Evolutionary conservation across 345 rosid genomes (phyloP).

Genomic region (Rhizophora mangle): DNA sequence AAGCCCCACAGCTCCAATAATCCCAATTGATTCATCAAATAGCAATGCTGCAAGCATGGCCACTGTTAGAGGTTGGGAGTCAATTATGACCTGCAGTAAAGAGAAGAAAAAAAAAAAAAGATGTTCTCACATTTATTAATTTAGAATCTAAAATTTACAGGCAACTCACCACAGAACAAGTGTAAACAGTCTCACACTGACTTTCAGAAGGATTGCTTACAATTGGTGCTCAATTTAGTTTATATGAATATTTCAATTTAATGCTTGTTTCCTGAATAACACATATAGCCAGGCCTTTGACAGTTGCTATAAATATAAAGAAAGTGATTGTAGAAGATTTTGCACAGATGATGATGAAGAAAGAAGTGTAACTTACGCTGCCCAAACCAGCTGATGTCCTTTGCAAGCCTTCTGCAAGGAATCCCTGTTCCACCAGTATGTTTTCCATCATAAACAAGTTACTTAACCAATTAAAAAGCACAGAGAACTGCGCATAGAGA

Average conservation of each 20-base stretch:
- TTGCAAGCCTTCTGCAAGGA: conserved; percentile 86
- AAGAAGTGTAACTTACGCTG: conserved; percentile 45
- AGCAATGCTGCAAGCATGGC: conserved; percentile 78
- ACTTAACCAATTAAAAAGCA: background rate
- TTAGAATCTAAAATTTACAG: background rate
- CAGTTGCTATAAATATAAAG: background rate
- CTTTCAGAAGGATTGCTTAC: background rate
- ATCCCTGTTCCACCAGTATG: conserved; percentile 48
- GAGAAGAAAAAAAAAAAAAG: background rate
- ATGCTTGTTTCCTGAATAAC: background rate
- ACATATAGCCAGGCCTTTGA: background rate
- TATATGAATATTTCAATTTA: background rate
- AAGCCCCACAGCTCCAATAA: conserved; percentile 74
- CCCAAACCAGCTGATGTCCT: conserved; percentile 95
- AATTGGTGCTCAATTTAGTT: background rate
- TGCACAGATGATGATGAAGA: conserved; percentile 5
- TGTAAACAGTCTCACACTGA: background rate
- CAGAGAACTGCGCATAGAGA: background rate
- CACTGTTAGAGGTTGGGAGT: conserved; percentile 87
- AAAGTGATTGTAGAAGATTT: background rate
- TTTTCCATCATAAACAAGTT: background rate
- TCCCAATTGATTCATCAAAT: conserved; percentile 80
- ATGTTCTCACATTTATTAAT: background rate
- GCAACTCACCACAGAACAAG: background rate
- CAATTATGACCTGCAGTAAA: conserved; percentile 73